A percentile compares a stretch with the other conserved stretches of the same genome.
These are phyloP conservation scores for Chromera velia DNA, from an alignment of 73 alveolate species.

Conservation along the genomic window DNA sequence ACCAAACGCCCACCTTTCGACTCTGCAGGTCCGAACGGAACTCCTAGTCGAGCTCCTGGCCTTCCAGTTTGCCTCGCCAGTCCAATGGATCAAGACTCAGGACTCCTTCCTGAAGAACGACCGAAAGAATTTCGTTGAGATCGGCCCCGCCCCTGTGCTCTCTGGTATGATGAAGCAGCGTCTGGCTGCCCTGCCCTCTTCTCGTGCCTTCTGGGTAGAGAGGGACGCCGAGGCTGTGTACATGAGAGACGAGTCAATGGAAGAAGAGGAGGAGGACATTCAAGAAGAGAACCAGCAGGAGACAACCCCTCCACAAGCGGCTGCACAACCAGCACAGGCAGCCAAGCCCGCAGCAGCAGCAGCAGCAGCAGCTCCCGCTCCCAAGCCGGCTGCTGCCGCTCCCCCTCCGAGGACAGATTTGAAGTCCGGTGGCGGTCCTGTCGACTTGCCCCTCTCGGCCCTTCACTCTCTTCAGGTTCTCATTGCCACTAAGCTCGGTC, in stretches of 20 bases:
- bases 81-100: background rate
- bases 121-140: background rate
- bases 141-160: background rate
- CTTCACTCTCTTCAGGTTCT: background rate
- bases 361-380: too few relatives aligned
- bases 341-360: too few relatives aligned
- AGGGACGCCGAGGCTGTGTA: background rate
- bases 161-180: background rate
- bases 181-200: background rate
- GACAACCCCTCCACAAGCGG: too few relatives aligned
- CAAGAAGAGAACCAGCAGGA: too few relatives aligned
- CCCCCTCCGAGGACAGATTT: too few relatives aligned
- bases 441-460: background rate
- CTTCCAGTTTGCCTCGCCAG: background rate
- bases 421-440: background rate
- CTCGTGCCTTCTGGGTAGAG: background rate
- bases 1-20: too few relatives aligned
- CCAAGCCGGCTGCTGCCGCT: too few relatives aligned
- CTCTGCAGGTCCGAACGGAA: too few relatives aligned
- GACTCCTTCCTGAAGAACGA: background rate
- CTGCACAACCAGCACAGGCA: too few relatives aligned
- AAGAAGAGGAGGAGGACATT: background rate
- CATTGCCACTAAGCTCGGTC: background rate
- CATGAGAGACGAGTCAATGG: background rate
- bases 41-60: background rate